phyloP scores from a whole-genome alignment of 2,329 filamentous ascomycete species.

The Drechslera avenae region DNA sequence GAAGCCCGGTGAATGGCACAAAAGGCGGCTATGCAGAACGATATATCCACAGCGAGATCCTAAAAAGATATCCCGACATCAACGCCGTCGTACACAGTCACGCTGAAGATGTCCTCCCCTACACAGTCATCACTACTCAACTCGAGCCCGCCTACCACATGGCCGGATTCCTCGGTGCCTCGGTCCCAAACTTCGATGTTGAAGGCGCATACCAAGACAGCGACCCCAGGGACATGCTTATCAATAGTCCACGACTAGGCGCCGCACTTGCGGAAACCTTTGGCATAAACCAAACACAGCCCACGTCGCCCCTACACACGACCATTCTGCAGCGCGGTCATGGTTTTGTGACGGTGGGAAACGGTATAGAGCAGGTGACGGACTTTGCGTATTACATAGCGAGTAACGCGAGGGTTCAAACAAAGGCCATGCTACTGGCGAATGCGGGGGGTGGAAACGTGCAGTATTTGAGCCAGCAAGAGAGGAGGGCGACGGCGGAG shows the following conservation, averaged over 20 bases:
- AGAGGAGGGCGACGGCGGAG: slow-evolving; percentile 43
- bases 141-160: slow-evolving; percentile 42
- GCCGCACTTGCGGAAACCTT: slow-evolving; percentile 28
- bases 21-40: slow-evolving; percentile 49
- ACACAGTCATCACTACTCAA: slow-evolving; percentile 18
- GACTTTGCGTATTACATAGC: slow-evolving; percentile 47
- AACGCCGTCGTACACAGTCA: slow-evolving; percentile 54
- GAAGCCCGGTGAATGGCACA: slow-evolving; percentile 36
- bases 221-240: slow-evolving; percentile 32
- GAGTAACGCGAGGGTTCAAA: slow-evolving; percentile 46
- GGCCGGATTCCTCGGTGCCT: slow-evolving; percentile 41
- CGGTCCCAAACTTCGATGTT: slow-evolving; percentile 36
- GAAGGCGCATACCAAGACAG: slow-evolving; percentile 13
- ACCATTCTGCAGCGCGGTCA: slow-evolving; percentile 49
- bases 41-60: slow-evolving; percentile 53
- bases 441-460: slow-evolving; percentile 24
- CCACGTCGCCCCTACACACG: slow-evolving; percentile 29
- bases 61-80: slow-evolving; percentile 51
- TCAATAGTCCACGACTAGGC: slow-evolving; percentile 27
- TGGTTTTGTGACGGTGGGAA: slow-evolving; percentile 47
- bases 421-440: slow-evolving; percentile 33
- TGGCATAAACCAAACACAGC: slow-evolving; percentile 22
- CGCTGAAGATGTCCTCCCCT: slow-evolving; percentile 50
- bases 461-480: slow-evolving; percentile 38
- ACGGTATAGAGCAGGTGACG: slow-evolving; percentile 45